Percentiles rank a stretch among this genome's conserved stretches.
Conservation (phyloP, 2,329 filamentous ascomycete species). For the Botrytis hyacinthi region DNA sequence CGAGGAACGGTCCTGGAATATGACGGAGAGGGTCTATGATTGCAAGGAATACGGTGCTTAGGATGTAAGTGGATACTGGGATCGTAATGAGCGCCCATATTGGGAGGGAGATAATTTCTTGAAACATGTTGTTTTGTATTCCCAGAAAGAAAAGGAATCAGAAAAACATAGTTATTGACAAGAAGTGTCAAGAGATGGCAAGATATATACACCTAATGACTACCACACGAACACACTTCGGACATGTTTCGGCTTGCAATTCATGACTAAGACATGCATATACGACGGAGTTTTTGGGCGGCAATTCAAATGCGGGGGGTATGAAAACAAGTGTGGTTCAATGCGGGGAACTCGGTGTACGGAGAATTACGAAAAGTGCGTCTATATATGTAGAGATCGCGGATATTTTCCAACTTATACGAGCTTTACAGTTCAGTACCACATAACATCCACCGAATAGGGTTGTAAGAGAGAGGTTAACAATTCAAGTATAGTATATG, state of each 20-base stretch:
- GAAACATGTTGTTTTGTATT: background rate
- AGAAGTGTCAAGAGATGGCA: background rate
- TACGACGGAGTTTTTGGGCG: background rate
- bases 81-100: background rate
- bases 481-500: too few relatives aligned
- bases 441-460: too few relatives aligned
- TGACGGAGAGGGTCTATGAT: conserved; percentile 37
- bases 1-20: conserved; percentile 47
- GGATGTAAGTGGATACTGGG: conserved; percentile 3
- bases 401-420: too few relatives aligned
- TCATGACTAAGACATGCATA: background rate
- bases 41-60: background rate
- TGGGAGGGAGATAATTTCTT: background rate
- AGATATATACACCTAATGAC: background rate
- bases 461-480: too few relatives aligned
- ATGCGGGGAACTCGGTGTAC: background rate
- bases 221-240: background rate
- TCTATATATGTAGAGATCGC: too few relatives aligned
- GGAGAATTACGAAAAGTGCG: too few relatives aligned
- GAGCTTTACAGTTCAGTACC: too few relatives aligned
- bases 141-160: background rate
- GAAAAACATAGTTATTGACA: background rate
- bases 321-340: background rate
- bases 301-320: background rate
- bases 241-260: background rate